Evolutionary conservation across 352 stramenopile species (phyloP).

Genomic region (Phytopythium boreale): DNA sequence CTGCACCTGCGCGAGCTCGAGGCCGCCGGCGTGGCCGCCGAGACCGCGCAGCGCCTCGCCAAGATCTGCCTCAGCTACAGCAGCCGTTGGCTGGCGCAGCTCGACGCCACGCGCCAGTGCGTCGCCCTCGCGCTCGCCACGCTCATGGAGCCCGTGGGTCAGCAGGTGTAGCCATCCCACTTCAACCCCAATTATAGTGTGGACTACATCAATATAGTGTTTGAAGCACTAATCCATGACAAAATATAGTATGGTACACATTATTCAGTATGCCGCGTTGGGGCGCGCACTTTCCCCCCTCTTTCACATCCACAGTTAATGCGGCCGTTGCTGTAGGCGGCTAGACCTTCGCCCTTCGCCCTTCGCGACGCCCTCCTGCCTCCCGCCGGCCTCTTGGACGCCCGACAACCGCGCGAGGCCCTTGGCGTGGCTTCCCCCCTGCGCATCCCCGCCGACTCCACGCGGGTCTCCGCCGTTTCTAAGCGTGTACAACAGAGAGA

Average conservation of each 20-base stretch:
- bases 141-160: conserved; percentile 49
- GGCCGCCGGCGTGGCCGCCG: conserved; percentile 61
- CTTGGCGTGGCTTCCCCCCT: neutral
- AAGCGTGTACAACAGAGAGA: neutral
- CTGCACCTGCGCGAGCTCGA: conserved; percentile 83
- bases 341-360: too few species aligned
- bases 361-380: neutral
- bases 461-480: neutral
- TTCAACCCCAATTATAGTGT: neutral
- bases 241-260: neutral
- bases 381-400: neutral
- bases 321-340: too few species aligned
- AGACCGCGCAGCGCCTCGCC: conserved; percentile 87
- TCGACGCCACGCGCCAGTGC: conserved; percentile 86
- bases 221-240: neutral
- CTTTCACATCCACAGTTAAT: too few species aligned
- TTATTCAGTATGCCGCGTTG: neutral
- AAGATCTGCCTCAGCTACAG: conserved; percentile 90
- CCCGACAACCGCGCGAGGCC: neutral
- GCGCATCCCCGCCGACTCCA: neutral
- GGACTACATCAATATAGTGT: neutral
- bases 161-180: conserved; percentile 7
- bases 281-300: too few species aligned
- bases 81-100: conserved; percentile 87
- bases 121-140: conserved; percentile 62